A percentile compares a stretch with the other conserved stretches of the same genome.
Conservation (phyloP, 2,329 filamentous ascomycete species). For the Aspergillus brasiliensis region DNA sequence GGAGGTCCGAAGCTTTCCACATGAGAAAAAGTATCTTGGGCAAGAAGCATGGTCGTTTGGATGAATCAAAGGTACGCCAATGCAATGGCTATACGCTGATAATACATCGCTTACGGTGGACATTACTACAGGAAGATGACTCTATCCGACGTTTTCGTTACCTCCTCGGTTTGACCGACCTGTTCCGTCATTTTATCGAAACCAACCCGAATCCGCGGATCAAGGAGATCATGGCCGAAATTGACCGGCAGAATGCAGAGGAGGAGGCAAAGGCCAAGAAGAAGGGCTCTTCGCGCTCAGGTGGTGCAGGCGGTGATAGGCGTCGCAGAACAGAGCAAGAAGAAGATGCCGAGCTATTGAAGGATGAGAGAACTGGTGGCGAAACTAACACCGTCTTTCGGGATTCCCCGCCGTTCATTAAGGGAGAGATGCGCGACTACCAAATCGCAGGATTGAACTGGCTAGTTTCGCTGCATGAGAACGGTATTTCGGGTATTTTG, state of each 20-base stretch:
- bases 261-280: constrained; percentile 70
- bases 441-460: constrained; percentile 95
- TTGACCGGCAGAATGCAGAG: constrained; percentile 86
- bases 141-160: constrained; percentile 93
- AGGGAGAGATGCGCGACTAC: constrained; percentile 92
- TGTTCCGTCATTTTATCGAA: constrained; percentile 99
- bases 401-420: constrained; percentile 87
- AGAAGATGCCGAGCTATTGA: constrained; percentile 84
- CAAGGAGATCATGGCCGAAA: constrained; percentile 89
- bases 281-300: constrained; percentile 76
- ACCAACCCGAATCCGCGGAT: constrained; percentile 95
- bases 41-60: constrained; percentile 89
- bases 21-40: constrained; percentile 90
- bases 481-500: constrained; percentile 96
- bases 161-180: constrained; percentile 87
- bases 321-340: constrained; percentile 92
- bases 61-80: constrained; percentile 79
- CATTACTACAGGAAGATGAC: constrained; percentile 74
- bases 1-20: constrained; percentile 82
- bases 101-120: constrained; percentile 15
- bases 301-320: constrained; percentile 76
- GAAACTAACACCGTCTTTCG: constrained; percentile 88
- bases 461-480: constrained; percentile 96
- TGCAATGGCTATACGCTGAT: background rate
- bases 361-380: constrained; percentile 86